A percentile compares a stretch with the other conserved stretches of the same genome.
Conservation (phyloP, 106 monocot genomes). For the Allium cepa region DNA sequence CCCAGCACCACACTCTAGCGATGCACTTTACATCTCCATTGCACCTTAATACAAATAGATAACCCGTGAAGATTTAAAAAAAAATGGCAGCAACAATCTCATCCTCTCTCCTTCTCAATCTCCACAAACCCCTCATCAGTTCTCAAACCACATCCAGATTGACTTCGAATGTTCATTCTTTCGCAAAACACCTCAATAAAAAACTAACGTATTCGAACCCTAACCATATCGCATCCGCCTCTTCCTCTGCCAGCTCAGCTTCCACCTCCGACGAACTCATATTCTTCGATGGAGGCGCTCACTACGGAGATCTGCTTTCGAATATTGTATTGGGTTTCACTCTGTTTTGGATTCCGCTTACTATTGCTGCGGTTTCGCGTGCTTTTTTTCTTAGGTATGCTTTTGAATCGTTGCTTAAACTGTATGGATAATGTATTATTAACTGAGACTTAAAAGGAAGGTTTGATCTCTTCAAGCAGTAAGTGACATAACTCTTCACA, state of each 20-base stretch:
- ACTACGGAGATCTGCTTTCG: slow-evolving; percentile 53
- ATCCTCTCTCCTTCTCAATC: not conserved
- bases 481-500: too few relatives aligned
- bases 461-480: too few relatives aligned
- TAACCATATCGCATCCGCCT: not conserved
- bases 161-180: slow-evolving; percentile 7
- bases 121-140: slow-evolving; percentile 2
- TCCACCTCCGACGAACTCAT: slow-evolving; percentile 21
- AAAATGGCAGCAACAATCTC: slow-evolving; percentile 1
- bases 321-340: slow-evolving; percentile 56
- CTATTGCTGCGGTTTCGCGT: slow-evolving; percentile 49
- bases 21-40: too few relatives aligned
- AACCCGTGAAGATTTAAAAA: not conserved
- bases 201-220: not conserved
- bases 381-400: slow-evolving; percentile 47
- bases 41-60: too few relatives aligned
- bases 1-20: too few relatives aligned
- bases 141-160: not conserved
- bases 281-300: slow-evolving; percentile 60
- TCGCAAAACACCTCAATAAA: not conserved
- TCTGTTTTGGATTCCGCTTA: slow-evolving; percentile 56
- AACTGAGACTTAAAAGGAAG: too few relatives aligned
- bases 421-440: too few relatives aligned
- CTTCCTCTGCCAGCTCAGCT: slow-evolving; percentile 7
- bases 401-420: too few relatives aligned